Conservation (phyloP, 495 filamentous ascomycete genomes). For the Podospora pseudoanserina region DNA sequence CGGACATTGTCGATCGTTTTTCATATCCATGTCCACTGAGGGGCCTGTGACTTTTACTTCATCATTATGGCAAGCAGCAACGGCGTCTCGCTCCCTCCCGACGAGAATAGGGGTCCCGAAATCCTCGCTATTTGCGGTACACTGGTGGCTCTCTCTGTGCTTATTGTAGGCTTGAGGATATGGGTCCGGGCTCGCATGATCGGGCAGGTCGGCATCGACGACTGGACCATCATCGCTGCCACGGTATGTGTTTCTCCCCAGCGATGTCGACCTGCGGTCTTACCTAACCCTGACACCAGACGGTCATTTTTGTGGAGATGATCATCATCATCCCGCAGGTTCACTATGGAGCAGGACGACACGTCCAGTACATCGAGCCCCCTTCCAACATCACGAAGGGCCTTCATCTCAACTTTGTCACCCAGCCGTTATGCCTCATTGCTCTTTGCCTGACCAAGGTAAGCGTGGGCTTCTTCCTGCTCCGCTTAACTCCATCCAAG, state of each 20-base stretch:
- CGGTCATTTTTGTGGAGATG: constrained; percentile 28
- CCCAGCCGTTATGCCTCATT: constrained; percentile 41
- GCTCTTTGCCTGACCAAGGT: constrained; percentile 45
- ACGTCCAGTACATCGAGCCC: constrained; percentile 33
- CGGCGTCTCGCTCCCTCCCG: neutral
- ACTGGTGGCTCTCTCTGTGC: constrained; percentile 14
- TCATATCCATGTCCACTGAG: neutral
- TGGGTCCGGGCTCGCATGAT: constrained; percentile 17
- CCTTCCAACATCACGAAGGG: constrained; percentile 24
- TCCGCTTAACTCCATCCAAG: constrained; percentile 39
- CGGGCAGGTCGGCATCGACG: constrained; percentile 17
- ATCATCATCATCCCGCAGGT: constrained; percentile 40
- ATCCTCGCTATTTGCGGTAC: constrained; percentile 21
- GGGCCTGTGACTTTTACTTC: neutral
- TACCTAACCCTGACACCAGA: neutral
- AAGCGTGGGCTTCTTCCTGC: constrained; percentile 45
- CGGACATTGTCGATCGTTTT: neutral
- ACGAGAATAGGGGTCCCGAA: constrained; percentile 23
- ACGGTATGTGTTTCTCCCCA: constrained; percentile 16
- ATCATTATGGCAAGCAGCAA: neutral
- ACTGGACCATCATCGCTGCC: constrained; percentile 27
- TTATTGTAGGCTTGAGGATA: constrained; percentile 10
- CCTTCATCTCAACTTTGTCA: constrained; percentile 45
- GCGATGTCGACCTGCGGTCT: neutral
- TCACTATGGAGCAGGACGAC: constrained; percentile 42